Conservation (phyloP, 2,329 filamentous ascomycete species). For the Biscogniauxia mediterranea region DNA sequence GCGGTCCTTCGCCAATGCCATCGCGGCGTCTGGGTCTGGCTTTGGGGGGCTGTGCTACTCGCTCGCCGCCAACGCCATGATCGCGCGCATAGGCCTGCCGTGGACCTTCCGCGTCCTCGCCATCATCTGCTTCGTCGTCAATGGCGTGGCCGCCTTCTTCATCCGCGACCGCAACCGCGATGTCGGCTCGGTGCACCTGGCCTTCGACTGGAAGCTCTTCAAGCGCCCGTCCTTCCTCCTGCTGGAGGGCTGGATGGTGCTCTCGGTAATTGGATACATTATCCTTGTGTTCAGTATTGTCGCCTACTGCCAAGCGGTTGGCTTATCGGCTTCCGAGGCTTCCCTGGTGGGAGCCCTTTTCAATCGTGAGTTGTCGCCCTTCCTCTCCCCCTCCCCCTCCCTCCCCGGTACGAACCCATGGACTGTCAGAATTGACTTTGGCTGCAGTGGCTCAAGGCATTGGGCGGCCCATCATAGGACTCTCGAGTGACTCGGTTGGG, state of each 20-base stretch:
- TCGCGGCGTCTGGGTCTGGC: slow-evolving; percentile 67
- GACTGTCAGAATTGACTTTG: slow-evolving; percentile 4
- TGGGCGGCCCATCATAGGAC: slow-evolving; percentile 70
- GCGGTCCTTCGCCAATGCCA: slow-evolving; percentile 67
- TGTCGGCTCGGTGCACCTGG: slow-evolving; percentile 63
- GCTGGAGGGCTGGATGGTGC: slow-evolving; percentile 65
- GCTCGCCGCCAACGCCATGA: slow-evolving; percentile 66
- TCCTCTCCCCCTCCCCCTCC: no score
- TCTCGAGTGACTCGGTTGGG: slow-evolving; percentile 68
- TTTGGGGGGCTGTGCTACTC: slow-evolving; percentile 72
- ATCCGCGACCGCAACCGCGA: slow-evolving; percentile 70
- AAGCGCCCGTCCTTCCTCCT: slow-evolving; percentile 61
- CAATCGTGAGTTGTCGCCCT: slow-evolving; percentile 52
- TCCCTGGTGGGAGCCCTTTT: slow-evolving; percentile 71
- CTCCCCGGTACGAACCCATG: not conserved
- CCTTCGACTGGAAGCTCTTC: slow-evolving; percentile 65
- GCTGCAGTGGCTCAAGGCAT: slow-evolving; percentile 55
- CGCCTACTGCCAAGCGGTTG: slow-evolving; percentile 68
- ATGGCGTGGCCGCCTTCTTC: slow-evolving; percentile 60
- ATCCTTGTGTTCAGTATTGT: slow-evolving; percentile 75
- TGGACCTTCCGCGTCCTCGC: slow-evolving; percentile 54
- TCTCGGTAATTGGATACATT: slow-evolving; percentile 71
- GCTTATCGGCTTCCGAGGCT: slow-evolving; percentile 64
- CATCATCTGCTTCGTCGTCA: slow-evolving; percentile 43
- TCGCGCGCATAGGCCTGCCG: slow-evolving; percentile 58